phyloP scores from a whole-genome alignment of 352 stramenopile species.

The Phytophthora gonapodyides region DNA sequence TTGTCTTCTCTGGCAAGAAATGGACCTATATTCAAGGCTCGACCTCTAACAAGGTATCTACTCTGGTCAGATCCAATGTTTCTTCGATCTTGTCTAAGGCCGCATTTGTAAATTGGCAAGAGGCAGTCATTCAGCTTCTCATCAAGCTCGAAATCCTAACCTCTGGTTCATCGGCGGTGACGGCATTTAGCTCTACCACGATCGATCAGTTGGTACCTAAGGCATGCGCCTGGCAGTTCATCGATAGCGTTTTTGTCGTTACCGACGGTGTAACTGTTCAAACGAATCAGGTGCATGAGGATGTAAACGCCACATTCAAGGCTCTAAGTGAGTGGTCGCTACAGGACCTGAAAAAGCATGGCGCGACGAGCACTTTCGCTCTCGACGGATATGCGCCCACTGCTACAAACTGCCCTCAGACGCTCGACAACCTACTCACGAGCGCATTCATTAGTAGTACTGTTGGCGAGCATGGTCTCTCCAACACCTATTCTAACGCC shows the following conservation, averaged over 20 bases:
- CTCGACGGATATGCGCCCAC: not conserved
- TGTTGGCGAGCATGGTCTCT: not conserved
- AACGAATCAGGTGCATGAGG: conserved; percentile 17
- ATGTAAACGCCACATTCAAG: conserved; percentile 16
- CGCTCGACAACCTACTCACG: conserved; percentile 1
- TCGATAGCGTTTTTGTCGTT: not conserved
- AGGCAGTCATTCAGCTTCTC: conserved; percentile 20
- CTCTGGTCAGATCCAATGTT: conserved; percentile 21
- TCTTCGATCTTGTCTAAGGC: conserved; percentile 18
- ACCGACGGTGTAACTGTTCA: conserved; percentile 10
- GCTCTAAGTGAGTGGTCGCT: conserved; percentile 12
- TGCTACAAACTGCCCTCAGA: not conserved
- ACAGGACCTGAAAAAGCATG: conserved; percentile 3
- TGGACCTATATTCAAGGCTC: conserved; percentile 22
- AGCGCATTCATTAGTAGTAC: not conserved
- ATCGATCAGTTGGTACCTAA: conserved; percentile 21
- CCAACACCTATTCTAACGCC: not conserved
- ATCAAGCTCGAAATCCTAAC: conserved; percentile 24
- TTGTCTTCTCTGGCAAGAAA: conserved; percentile 18
- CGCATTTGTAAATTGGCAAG: conserved; percentile 23
- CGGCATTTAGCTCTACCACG: not conserved
- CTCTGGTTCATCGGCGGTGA: not conserved
- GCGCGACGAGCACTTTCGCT: conserved; percentile 1
- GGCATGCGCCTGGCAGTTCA: conserved; percentile 12
- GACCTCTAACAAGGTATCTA: conserved; percentile 8